Evolutionary conservation across 2,329 filamentous ascomycete genomes (phyloP).

Genomic region (Fusarium dlaminii): DNA sequence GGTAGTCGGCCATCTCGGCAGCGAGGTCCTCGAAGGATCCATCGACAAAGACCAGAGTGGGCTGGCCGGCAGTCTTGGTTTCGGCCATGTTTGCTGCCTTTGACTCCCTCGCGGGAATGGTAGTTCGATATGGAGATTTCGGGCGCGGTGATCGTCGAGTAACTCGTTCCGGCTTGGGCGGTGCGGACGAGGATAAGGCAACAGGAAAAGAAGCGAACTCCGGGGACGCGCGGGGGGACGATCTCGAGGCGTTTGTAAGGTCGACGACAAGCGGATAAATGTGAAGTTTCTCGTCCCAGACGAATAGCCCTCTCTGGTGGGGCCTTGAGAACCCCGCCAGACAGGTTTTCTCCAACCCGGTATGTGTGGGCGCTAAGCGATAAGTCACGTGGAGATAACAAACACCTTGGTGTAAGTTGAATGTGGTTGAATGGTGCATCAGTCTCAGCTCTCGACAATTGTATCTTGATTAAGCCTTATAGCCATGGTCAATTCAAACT

Average conservation of each 20-base stretch:
- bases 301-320: conserved; percentile 53
- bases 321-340: conserved; percentile 49
- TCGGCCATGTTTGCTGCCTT: conserved; percentile 40
- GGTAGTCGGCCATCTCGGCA: conserved; percentile 93
- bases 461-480: background rate
- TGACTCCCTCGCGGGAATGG: conserved; percentile 28
- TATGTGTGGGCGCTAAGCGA: conserved; percentile 56
- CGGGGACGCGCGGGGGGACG: conserved; percentile 28
- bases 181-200: conserved; percentile 17
- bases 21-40: conserved; percentile 92
- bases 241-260: conserved; percentile 43
- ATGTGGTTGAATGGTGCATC: background rate
- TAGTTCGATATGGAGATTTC: conserved; percentile 30
- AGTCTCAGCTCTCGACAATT: background rate
- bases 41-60: conserved; percentile 80
- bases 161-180: conserved; percentile 31
- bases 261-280: conserved; percentile 44
- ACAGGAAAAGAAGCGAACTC: conserved; percentile 11
- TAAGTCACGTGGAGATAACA: conserved; percentile 46
- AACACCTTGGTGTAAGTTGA: background rate
- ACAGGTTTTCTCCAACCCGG: conserved; percentile 48
- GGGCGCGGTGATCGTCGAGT: conserved; percentile 29
- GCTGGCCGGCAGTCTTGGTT: conserved; percentile 58
- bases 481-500: background rate
- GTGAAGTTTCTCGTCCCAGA: conserved; percentile 46